A percentile compares a stretch with the other conserved stretches of the same genome.
These are phyloP conservation scores for Casuarina glauca DNA, from an alignment of 306 rosid genomes.

Conservation along the genomic window DNA sequence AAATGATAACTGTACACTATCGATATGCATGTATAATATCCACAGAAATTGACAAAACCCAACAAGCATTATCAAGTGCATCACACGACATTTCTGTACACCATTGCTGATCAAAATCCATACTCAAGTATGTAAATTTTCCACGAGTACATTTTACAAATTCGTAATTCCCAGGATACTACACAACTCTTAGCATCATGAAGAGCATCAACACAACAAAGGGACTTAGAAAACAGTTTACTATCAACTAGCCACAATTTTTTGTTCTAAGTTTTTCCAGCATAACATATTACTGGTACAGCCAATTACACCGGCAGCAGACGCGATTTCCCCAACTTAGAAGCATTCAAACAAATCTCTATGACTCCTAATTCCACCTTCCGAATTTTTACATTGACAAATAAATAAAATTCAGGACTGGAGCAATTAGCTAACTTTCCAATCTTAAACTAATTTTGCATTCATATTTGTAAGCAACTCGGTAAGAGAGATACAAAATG, in stretches of 20 bases:
- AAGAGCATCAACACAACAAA: neutral
- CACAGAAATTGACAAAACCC: neutral
- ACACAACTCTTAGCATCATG: neutral
- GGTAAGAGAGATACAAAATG: neutral
- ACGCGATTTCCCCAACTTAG: neutral
- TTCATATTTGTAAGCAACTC: neutral
- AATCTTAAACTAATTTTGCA: neutral
- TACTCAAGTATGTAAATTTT: neutral
- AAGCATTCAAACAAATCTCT: neutral
- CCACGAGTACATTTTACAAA: neutral
- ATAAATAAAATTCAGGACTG: no score
- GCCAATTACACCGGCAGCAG: neutral
- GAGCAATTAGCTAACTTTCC: neutral
- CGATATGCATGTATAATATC: neutral
- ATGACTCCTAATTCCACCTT: neutral
- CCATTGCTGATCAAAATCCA: neutral
- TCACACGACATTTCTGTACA: neutral
- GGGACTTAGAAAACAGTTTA: no score
- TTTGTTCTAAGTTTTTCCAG: neutral
- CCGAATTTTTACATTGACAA: neutral
- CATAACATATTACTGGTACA: neutral
- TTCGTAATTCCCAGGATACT: neutral
- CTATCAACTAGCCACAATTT: no score
- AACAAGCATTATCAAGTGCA: neutral
- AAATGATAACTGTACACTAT: neutral